phyloP scores from a whole-genome alignment of 2,329 filamentous ascomycete genomes.

The Nigrograna mackinnonii region DNA sequence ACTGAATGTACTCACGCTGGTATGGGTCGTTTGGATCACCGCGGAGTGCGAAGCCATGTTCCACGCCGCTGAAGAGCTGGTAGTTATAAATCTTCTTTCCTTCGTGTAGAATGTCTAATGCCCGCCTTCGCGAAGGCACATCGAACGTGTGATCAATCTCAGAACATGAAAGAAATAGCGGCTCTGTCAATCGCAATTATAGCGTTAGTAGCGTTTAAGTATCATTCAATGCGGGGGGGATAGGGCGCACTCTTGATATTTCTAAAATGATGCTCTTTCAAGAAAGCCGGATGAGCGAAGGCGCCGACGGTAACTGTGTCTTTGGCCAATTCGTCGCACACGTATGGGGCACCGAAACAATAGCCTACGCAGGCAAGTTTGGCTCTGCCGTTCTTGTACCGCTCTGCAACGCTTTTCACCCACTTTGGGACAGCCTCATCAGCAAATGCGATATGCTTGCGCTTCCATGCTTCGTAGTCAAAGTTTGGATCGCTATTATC shows the following conservation, averaged over 20 bases:
- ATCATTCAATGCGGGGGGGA: too few relatives aligned
- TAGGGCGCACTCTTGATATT: too few relatives aligned
- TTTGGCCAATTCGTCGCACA: constrained; percentile 45
- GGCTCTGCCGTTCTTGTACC: constrained; percentile 38
- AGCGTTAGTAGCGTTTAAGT: too few relatives aligned
- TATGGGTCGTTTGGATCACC: constrained; percentile 50
- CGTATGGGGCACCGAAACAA: constrained; percentile 49
- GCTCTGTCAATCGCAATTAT: too few relatives aligned
- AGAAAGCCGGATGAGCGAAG: constrained; percentile 55
- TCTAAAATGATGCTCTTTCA: constrained; percentile 52
- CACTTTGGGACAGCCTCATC: constrained; percentile 49
- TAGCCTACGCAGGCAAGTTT: constrained; percentile 49
- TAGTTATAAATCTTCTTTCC: constrained; percentile 38
- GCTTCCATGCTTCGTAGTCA: constrained; percentile 54
- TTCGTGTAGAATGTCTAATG: constrained; percentile 48
- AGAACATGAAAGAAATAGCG: constrained; percentile 51
- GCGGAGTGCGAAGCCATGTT: constrained; percentile 39
- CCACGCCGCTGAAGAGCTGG: constrained; percentile 37
- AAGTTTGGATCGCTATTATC: constrained; percentile 36
- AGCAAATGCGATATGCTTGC: constrained; percentile 50
- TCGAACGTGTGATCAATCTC: constrained; percentile 52
- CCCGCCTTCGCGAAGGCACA: constrained; percentile 41
- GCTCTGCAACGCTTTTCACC: constrained; percentile 42
- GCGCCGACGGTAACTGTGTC: constrained; percentile 48
- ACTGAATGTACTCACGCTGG: too few relatives aligned